Evolutionary conservation across 2,329 filamentous ascomycete genomes (phyloP).

Genomic region (Daldinia sp.): DNA sequence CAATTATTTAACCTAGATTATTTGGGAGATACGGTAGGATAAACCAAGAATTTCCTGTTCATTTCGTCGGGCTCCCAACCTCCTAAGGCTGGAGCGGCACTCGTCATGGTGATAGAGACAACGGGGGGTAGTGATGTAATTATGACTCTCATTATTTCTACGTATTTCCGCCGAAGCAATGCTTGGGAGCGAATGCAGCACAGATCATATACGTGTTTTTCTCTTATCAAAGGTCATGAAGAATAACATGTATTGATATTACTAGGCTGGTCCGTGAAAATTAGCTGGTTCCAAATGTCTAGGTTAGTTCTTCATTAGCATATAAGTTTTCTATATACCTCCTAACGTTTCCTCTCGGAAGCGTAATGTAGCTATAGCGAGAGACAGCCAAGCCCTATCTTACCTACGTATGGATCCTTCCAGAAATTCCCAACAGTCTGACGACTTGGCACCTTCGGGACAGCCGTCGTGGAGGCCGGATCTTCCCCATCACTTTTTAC

Average conservation of each 20-base stretch:
- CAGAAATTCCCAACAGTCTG: neutral
- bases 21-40: neutral
- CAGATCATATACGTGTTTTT: neutral
- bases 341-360: neutral
- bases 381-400: neutral
- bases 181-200: neutral
- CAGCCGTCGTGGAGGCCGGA: constrained; percentile 23
- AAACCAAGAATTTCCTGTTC: neutral
- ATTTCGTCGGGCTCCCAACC: neutral
- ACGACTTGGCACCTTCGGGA: neutral
- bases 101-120: constrained; percentile 29
- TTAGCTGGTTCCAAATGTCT: neutral
- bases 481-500: constrained; percentile 32
- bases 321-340: neutral
- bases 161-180: neutral
- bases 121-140: constrained; percentile 30
- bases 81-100: neutral
- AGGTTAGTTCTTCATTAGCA: neutral
- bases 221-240: neutral
- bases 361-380: neutral
- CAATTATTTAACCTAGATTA: neutral
- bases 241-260: neutral
- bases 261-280: neutral
- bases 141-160: constrained; percentile 16
- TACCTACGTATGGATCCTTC: constrained; percentile 28